phyloP scores from a whole-genome alignment of 352 stramenopile species.

The Phytopythium mirpurense region DNA sequence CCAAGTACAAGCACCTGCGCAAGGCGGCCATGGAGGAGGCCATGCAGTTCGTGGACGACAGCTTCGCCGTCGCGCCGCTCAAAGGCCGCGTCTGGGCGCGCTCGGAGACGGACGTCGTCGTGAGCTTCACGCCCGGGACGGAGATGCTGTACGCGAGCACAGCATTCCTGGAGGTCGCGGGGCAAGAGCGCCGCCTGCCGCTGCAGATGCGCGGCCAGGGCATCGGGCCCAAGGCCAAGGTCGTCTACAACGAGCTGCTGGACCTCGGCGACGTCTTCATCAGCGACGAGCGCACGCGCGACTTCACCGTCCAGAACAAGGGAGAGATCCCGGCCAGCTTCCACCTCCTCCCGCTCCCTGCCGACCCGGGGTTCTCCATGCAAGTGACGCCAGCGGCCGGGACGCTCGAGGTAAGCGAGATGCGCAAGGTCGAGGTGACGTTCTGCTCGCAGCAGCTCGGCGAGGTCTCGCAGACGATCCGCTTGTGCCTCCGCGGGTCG shows the following conservation, averaged over 20 bases:
- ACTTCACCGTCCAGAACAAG: conserved; percentile 92
- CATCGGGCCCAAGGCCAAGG: conserved; percentile 90
- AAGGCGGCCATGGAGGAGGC: conserved; percentile 86
- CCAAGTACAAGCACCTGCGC: conserved; percentile 90
- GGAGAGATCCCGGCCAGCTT: conserved; percentile 91
- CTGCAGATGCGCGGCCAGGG: conserved; percentile 86
- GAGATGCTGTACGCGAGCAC: conserved; percentile 77
- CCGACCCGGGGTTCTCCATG: conserved; percentile 29
- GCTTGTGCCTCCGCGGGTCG: conserved; percentile 84
- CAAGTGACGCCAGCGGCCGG: conserved; percentile 41
- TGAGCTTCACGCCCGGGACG: conserved; percentile 85
- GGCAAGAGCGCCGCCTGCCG: conserved; percentile 84
- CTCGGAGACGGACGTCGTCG: conserved; percentile 88
- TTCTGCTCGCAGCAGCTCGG: conserved; percentile 87
- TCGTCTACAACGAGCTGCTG: conserved; percentile 92
- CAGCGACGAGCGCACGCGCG: conserved; percentile 78
- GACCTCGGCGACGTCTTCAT: conserved; percentile 96
- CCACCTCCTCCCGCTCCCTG: conserved; percentile 40
- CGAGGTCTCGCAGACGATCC: conserved; percentile 82
- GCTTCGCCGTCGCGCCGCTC: conserved; percentile 88
- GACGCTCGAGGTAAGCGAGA: conserved; percentile 70
- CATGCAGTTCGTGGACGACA: conserved; percentile 94
- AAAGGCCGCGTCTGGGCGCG: conserved; percentile 90
- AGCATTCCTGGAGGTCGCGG: conserved; percentile 88
- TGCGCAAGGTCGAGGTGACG: conserved; percentile 76